Evolutionary conservation across 305 asterid genomes (phyloP), one percentile per base, ranked within the genome.

Genomic region (Andrographis paniculata): DNA sequence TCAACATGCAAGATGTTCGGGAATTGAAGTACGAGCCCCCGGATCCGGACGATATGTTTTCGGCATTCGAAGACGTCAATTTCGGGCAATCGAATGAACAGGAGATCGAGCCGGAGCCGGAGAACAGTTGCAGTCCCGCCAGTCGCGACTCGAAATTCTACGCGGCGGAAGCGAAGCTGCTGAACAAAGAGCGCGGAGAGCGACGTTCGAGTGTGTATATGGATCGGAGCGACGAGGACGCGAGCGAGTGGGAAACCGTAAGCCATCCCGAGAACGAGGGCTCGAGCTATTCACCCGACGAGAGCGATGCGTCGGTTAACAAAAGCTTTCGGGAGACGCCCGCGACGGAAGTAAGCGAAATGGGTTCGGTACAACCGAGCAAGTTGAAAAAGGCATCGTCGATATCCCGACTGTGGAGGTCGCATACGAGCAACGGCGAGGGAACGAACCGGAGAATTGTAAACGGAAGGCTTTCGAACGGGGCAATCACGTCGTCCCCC

Each of bases 241-340:
- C 82, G 14, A 86, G 96, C 17, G 99, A 87, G 64, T 91, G 99
- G 99, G 99, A 91, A 65, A 91, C 96, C 0, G 96, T 79, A 64
- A 91, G 96, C 72, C 95, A 79, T 59, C 73, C 77, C 1, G 98
- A 83, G 41, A 96, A 82, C 45, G 92, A 71, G 59, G 95, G 84
- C 45, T 91, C 94, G 0, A 80, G 84, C 59, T 83, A 69, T 51
- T 86, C 96, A 10, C 85, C 85, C 0, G 84, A 79, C 8, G 97
- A 84, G 16, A 84, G 94, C 31, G 74, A 74, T 45, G 69, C 78
- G 31, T 85, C 87, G 2, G 61, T 63, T 48, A 66, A 50, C 63
- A 71, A 61, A 30, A 46, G 61, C 53, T 68, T 39, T 53, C 70
- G 77, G 33, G 80, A 73, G 57, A 70, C 78, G 5, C 82, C 84